Base-by-base conservation (phyloP, 257 asterid genomes). In the Capsicum rhomboideum region DNA sequence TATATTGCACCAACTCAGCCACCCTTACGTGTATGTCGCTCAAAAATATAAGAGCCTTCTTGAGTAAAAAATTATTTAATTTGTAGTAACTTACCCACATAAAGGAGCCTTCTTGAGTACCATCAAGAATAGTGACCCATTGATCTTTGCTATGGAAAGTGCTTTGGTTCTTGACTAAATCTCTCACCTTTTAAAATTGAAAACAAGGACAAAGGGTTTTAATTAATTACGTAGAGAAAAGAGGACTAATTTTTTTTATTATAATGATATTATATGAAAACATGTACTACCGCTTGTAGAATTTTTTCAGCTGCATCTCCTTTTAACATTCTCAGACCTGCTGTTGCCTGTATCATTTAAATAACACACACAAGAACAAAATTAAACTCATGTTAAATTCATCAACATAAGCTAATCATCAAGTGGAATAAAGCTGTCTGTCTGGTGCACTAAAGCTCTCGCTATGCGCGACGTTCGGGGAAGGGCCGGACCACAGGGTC, bases 81-180 rank as follows among this genome's bases (percentile, higher is more conserved):
- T 59, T 10, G 0, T 1, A 23, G 29, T 14, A 56, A 77, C 94
- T 84, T 89, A 95, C 98, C 98, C 98, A 95, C 78, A 90, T 92
- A 84, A 91, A 92, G 82, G 95, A 92, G 77, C 95, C 98, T 91
- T 95, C 98, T 85, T 93, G 94, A 71, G 81, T 88, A 75, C 98
- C 98, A 85, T 92, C 94, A 92, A 95, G 90, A 84, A 95, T 89
- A 42, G 89, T 83, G 59, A 93, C 93, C 98, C 97, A 91, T 46
- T 95, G 92, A 20, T 88, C 89, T 82, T 91, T 90, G 61, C 91
- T 91, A 61, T 90, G 86, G 72, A 93, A 87, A 26, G 92, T 86
- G 89, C 97, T 91, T 85, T 92, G 88, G 61, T 86, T 92, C 91
- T 91, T 89, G 83, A 95, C 67, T 87, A 84, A 89, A 59, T 88